phyloP scores from a whole-genome alignment of 768 basidiomycete genomes.

The Leccinum olivaceopallidum region DNA sequence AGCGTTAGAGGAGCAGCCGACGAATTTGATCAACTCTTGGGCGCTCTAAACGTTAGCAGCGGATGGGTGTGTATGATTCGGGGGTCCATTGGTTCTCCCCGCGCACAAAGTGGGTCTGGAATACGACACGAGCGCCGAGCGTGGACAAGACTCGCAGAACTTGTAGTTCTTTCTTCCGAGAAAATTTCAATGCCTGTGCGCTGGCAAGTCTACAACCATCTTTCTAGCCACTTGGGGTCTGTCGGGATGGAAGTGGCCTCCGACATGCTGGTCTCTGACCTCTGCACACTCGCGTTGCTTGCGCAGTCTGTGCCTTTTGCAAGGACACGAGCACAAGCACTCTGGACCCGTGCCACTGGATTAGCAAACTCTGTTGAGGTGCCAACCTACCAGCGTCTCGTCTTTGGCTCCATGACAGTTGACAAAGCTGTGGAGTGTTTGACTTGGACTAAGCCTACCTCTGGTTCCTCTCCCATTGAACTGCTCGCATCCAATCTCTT shows the following conservation, averaged over 20 bases:
- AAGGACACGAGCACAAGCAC: conserved; percentile 41
- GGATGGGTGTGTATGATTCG: conserved; percentile 39
- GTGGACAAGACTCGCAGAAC: conserved; percentile 53
- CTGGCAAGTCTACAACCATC: conserved; percentile 54
- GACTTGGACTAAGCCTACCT: conserved; percentile 8
- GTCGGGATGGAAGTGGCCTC: conserved; percentile 17
- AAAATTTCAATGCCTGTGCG: conserved; percentile 37
- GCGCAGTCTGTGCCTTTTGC: conserved; percentile 41
- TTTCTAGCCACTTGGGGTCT: conserved; percentile 34
- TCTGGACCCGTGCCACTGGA: conserved; percentile 42
- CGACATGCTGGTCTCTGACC: conserved; percentile 44
- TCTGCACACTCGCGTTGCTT: conserved; percentile 59
- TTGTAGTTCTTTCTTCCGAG: conserved; percentile 38
- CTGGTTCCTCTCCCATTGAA: conserved; percentile 41
- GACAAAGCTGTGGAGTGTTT: conserved; percentile 53
- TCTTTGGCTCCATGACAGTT: conserved; percentile 50
- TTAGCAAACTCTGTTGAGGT: conserved; percentile 28
- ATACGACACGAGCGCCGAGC: conserved; percentile 45
- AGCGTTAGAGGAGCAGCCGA: conserved; percentile 36
- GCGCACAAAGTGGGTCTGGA: neutral
- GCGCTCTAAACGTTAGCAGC: conserved; percentile 39
- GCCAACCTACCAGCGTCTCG: conserved; percentile 53
- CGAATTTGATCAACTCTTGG: conserved; percentile 41
- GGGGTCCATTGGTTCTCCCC: conserved; percentile 19
- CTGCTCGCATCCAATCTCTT: conserved; percentile 52